A percentile compares a stretch with the other conserved stretches of the same genome.
Evolutionary conservation across 768 basidiomycete species (phyloP).

Genomic region (Pleurotus tuoliensis): DNA sequence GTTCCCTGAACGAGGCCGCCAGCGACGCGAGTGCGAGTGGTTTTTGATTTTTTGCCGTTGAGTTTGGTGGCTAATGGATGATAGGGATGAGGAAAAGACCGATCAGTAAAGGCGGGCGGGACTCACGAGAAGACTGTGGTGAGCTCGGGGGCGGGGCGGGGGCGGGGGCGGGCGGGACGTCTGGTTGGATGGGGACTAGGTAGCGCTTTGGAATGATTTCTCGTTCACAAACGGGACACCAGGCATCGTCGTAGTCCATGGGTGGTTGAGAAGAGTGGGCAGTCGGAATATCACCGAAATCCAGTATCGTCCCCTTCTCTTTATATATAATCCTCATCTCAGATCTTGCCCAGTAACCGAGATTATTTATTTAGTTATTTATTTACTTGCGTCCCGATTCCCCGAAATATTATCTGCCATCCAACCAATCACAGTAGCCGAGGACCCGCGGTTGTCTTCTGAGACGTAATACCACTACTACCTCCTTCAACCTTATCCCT

Average conservation of each 20-base stretch:
- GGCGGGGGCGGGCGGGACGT: slow-evolving; percentile 19
- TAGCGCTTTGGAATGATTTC: slow-evolving; percentile 79
- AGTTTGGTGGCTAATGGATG: slow-evolving; percentile 18
- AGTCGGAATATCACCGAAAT: not conserved
- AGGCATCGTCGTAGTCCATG: slow-evolving; percentile 56
- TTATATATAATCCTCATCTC: slow-evolving; percentile 19
- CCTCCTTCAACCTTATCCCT: no score
- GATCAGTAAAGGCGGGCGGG: not conserved
- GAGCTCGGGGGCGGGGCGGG: slow-evolving; percentile 37
- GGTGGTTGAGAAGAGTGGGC: not conserved
- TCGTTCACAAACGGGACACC: slow-evolving; percentile 78
- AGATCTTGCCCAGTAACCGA: not conserved
- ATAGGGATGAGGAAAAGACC: not conserved
- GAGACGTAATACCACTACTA: no score
- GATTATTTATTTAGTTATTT: not conserved
- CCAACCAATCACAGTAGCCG: not conserved
- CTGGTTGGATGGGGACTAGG: slow-evolving; percentile 39
- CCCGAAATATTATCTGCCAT: not conserved
- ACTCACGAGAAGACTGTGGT: slow-evolving; percentile 35
- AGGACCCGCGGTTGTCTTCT: not conserved
- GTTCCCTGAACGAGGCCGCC: slow-evolving; percentile 65
- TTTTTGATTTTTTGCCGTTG: slow-evolving; percentile 16
- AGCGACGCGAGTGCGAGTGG: slow-evolving; percentile 20
- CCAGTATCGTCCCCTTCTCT: no score
- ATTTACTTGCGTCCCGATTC: not conserved